phyloP scores from a whole-genome alignment of 192 early-diverging fungal species.

The Backusella westeae region DNA sequence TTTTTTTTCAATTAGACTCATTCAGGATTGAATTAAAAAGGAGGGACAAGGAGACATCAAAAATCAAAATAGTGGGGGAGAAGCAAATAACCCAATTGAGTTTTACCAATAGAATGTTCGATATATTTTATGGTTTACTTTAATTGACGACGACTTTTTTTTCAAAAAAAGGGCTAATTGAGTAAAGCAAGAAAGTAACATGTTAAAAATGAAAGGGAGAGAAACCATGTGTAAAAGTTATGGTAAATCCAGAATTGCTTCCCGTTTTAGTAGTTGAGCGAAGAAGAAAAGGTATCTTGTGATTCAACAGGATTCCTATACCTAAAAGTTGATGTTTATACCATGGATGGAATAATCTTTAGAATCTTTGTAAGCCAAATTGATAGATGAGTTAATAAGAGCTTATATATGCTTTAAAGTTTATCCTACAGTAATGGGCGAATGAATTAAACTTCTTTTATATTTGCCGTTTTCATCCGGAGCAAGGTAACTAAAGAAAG shows the following conservation, averaged over 20 bases:
- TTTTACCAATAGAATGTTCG: constrained; percentile 7
- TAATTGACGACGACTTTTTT: background rate
- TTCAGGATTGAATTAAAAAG: background rate
- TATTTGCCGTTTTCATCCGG: background rate
- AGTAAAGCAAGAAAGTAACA: background rate
- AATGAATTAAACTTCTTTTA: constrained; percentile 1
- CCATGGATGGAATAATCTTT: background rate
- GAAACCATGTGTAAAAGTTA: background rate
- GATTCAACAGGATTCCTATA: background rate
- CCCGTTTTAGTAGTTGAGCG: background rate
- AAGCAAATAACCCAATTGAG: background rate
- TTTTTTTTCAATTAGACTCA: background rate
- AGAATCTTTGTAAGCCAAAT: background rate
- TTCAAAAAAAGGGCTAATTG: background rate
- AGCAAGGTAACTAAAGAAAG: background rate
- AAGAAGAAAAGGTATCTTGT: background rate
- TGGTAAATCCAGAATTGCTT: background rate
- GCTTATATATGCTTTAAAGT: background rate
- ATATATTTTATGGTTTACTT: background rate
- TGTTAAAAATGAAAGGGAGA: background rate
- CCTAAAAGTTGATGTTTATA: background rate
- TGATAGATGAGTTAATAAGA: background rate
- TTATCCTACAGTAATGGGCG: background rate
- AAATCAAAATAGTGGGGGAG: background rate
- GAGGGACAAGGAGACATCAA: background rate